These are phyloP conservation scores for Elaeis oleifera DNA, from an alignment of 202 grass and related monocot species.

Conservation along the genomic window DNA sequence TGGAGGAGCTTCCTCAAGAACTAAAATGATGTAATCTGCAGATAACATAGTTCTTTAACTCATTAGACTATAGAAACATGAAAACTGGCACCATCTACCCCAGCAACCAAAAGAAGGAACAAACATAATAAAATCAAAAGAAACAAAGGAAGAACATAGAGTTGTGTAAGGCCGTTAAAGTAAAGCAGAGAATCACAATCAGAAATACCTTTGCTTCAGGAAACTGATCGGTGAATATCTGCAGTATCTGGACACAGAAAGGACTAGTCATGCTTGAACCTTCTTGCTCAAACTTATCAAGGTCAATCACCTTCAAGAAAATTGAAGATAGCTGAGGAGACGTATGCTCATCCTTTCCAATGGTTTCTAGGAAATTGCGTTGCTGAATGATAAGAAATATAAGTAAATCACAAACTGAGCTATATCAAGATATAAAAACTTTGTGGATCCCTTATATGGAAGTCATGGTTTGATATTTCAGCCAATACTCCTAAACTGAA, in stretches of 20 bases:
- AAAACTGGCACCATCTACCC: not conserved
- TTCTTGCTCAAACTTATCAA: constrained; percentile 94
- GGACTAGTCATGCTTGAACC: constrained; percentile 71
- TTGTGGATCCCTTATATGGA: no score
- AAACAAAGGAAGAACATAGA: not conserved
- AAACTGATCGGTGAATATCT: constrained; percentile 81
- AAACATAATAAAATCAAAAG: not conserved
- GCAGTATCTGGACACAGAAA: constrained; percentile 91
- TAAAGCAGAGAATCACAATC: not conserved
- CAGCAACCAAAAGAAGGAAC: not conserved
- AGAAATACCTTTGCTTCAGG: constrained; percentile 72
- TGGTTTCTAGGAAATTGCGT: constrained; percentile 77
- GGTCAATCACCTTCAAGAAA: constrained; percentile 89
- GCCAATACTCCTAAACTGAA: no score
- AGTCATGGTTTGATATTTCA: no score
- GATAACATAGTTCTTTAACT: constrained; percentile 10
- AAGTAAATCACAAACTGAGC: not conserved
- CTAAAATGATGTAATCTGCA: constrained; percentile 90
- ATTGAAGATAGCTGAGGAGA: constrained; percentile 62
- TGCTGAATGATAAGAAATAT: constrained; percentile 48
- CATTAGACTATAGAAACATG: constrained; percentile 6
- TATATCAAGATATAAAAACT: no score
- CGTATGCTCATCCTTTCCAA: constrained; percentile 89
- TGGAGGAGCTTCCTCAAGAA: constrained; percentile 92
- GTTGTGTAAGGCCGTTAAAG: not conserved